phyloP scores from a whole-genome alignment of 129 eudicot species.

The Gnaphalium uliginosum region DNA sequence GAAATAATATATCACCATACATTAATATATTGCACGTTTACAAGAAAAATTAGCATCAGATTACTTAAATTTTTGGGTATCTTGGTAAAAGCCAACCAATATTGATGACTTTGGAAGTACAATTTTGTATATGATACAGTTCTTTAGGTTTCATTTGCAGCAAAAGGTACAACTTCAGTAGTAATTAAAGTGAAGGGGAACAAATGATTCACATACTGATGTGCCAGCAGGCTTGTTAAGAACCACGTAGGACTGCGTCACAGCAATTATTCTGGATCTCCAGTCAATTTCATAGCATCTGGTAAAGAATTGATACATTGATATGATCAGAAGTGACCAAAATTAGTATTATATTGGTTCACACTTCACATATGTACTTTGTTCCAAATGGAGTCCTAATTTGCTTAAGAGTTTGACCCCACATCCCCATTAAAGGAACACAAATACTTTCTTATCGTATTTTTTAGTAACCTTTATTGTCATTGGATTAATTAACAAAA shows the following conservation, averaged over 20 bases:
- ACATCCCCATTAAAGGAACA: background rate
- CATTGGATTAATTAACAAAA: background rate
- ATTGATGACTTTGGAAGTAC: too few species aligned
- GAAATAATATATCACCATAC: conserved; percentile 10
- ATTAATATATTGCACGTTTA: conserved; percentile 8
- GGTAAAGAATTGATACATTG: background rate
- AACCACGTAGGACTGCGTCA: conserved; percentile 74
- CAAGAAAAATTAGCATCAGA: too few species aligned
- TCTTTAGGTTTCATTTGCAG: background rate
- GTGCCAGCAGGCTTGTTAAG: conserved; percentile 97
- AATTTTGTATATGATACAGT: too few species aligned
- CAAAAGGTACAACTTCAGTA: background rate
- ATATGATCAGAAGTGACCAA: background rate
- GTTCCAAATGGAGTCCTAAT: too few species aligned
- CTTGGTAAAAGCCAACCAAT: background rate
- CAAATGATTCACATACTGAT: conserved; percentile 56
- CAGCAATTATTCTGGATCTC: conserved; percentile 87
- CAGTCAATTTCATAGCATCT: conserved; percentile 98
- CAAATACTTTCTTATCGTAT: background rate
- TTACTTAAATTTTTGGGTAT: background rate
- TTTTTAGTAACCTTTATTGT: background rate
- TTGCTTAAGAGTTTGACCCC: too few species aligned
- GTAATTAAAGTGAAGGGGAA: conserved; percentile 4
- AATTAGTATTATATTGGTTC: too few species aligned
- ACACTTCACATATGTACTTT: too few species aligned